Evolutionary conservation across 2,329 filamentous ascomycete species (phyloP), one percentile per base, ranked within the genome.

Genomic region (Emmonsiellopsis sp.): DNA sequence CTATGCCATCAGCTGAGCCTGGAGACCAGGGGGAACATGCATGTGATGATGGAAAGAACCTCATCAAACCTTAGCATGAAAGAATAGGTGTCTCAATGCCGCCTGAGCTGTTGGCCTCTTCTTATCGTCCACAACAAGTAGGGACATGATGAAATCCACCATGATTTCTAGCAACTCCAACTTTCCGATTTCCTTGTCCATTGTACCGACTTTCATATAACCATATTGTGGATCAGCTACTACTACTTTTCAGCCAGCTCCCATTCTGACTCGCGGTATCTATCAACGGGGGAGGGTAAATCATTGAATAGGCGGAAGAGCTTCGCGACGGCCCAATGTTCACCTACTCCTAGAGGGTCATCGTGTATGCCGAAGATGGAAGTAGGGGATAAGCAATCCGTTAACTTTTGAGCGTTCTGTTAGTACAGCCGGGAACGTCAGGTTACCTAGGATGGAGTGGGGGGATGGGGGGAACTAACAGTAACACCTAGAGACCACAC

Each of bases 401-500:
- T 55, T 33, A 55, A 52, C 53, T 52, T 36, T 44, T 51, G 4
- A 42, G 45, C 40, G 17, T 27, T 51, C 36, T 49, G 27, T 53
- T 53, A 49, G 37, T 49, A 44, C 2, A 6, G 36, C 49, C 32
- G 7, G 21, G 21, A 27, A 27, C 21, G 21, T 27, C 21, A 27
- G 21, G 3, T 1, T 27, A 27, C 21, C 21, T 27, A 27, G 21
- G 17, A 17, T 17, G 17, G 17, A 17, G 17, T 17, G 17, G 17
- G 21, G 21, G 21, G 3, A 1, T 1, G 21, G 5, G 21, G 21
- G 21, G 32, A 52, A 47, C 54, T 45, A 17, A 56, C 51, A 13
- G 51, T 53, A 36, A 48, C 51, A 42, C 46, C 54, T 51, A 56
- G 47, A 47, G 54, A 56, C 54, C 51, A 56, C 27, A 56, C 47